Conservation (phyloP, 2,329 filamentous ascomycete genomes). For the Exophiala mesophila region DNA sequence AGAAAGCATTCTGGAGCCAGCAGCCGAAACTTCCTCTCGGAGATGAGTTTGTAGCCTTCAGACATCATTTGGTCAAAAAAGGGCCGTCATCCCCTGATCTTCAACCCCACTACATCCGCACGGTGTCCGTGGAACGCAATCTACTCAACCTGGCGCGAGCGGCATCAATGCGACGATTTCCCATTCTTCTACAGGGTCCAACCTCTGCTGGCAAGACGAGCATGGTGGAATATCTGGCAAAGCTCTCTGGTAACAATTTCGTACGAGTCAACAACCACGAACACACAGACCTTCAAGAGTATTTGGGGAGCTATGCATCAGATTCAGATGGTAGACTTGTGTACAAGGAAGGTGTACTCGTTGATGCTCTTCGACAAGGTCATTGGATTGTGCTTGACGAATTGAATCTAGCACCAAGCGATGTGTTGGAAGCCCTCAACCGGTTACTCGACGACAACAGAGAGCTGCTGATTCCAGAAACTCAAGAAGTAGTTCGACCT, state of each 20-base stretch:
- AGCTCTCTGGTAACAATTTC: conserved; percentile 92
- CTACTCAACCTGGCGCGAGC: conserved; percentile 90
- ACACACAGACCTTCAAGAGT: conserved; percentile 96
- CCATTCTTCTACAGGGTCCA: conserved; percentile 90
- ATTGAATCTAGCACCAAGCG: conserved; percentile 90
- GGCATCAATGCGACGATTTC: conserved; percentile 85
- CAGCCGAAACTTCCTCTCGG: conserved; percentile 73
- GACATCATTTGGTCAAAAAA: conserved; percentile 85
- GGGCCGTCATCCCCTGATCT: conserved; percentile 63
- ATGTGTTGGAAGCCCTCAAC: conserved; percentile 94
- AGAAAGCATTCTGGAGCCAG: conserved; percentile 69
- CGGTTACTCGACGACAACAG: conserved; percentile 92
- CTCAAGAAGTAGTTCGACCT: conserved; percentile 85
- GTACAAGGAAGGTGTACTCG: conserved; percentile 90
- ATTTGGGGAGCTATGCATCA: conserved; percentile 90
- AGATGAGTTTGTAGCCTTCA: conserved; percentile 73
- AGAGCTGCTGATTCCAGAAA: conserved; percentile 92
- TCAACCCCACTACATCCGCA: conserved; percentile 90
- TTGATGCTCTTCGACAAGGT: conserved; percentile 84
- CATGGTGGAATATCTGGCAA: conserved; percentile 99
- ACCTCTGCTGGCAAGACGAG: conserved; percentile 98
- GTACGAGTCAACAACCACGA: conserved; percentile 99
- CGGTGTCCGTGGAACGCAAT: conserved; percentile 89
- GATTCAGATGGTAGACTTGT: conserved; percentile 74
- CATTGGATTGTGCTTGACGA: conserved; percentile 99